These are phyloP conservation scores for Dalbergia cultrata DNA, from an alignment of 306 rosid species.

Conservation along the genomic window DNA sequence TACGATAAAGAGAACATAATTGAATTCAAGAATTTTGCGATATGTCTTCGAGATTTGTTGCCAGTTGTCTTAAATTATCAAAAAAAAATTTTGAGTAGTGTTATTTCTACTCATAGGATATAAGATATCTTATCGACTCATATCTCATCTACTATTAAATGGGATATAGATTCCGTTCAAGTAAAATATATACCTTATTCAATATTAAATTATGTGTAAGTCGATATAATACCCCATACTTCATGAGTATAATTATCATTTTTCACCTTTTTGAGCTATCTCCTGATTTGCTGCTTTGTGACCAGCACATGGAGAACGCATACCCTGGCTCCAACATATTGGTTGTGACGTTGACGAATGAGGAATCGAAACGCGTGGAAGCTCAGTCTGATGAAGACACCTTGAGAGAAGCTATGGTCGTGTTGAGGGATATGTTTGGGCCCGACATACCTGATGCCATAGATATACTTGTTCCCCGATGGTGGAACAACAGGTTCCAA, in stretches of 20 bases:
- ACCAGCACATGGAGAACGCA: conserved; percentile 98
- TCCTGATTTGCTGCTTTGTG: conserved; percentile 56
- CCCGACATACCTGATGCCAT: conserved; percentile 78
- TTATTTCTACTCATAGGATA: too few relatives aligned
- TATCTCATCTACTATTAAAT: too few relatives aligned
- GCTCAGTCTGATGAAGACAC: conserved; percentile 83
- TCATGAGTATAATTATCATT: too few relatives aligned
- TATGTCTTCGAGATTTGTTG: not conserved
- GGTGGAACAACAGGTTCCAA: conserved; percentile 96
- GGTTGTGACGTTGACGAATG: conserved; percentile 96
- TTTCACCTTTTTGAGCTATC: conserved; percentile 1
- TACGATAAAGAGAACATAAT: conserved; percentile 34
- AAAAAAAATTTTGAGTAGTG: too few relatives aligned
- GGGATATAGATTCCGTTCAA: too few relatives aligned
- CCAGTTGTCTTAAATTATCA: too few relatives aligned
- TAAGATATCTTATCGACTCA: too few relatives aligned
- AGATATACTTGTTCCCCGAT: conserved; percentile 87
- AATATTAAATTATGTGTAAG: too few relatives aligned
- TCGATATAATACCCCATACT: too few relatives aligned
- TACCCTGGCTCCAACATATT: conserved; percentile 93
- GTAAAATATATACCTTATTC: too few relatives aligned
- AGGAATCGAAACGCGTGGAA: conserved; percentile 95
- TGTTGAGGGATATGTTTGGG: conserved; percentile 91
- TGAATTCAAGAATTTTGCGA: conserved; percentile 24
- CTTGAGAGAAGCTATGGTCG: conserved; percentile 85